A percentile compares a stretch with the other conserved stretches of the same genome.
phyloP scores from a whole-genome alignment of 768 basidiomycete species.

The Auriscalpium orientale region DNA sequence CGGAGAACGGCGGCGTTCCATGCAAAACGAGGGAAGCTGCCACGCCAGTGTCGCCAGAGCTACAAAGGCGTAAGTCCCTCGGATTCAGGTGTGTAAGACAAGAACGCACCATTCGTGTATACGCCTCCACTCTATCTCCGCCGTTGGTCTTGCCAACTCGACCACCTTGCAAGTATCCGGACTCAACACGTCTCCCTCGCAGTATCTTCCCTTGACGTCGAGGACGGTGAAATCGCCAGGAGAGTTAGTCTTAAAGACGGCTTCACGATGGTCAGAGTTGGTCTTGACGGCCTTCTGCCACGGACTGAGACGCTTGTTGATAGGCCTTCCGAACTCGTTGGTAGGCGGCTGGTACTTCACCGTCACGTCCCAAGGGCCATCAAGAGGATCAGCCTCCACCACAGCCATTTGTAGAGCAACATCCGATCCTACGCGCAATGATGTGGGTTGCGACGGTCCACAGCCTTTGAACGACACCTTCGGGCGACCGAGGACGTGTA shows the following conservation, averaged over 20 bases:
- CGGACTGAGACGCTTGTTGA: conserved; percentile 38
- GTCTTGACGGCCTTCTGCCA: conserved; percentile 62
- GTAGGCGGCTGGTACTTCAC: conserved; percentile 53
- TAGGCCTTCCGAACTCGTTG: conserved; percentile 28
- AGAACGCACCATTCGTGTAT: conserved; percentile 78
- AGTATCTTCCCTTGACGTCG: conserved; percentile 70
- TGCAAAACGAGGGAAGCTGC: conserved; percentile 79
- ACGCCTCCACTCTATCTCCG: conserved; percentile 82
- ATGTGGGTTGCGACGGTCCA: conserved; percentile 58
- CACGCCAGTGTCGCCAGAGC: conserved; percentile 88
- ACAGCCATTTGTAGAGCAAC: conserved; percentile 47
- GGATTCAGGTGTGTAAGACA: background rate
- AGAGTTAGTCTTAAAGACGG: conserved; percentile 42
- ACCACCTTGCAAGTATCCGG: conserved; percentile 75
- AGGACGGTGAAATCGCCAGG: conserved; percentile 76
- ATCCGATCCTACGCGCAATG: conserved; percentile 66
- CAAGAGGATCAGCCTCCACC: conserved; percentile 48
- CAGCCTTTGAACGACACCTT: conserved; percentile 68
- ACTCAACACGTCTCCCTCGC: conserved; percentile 75
- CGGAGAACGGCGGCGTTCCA: conserved; percentile 83
- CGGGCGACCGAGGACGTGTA: conserved; percentile 66
- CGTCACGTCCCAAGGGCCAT: conserved; percentile 61
- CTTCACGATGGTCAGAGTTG: conserved; percentile 33
- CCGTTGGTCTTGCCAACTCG: conserved; percentile 68
- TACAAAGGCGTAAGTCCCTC: conserved; percentile 21